phyloP scores from a whole-genome alignment of 495 filamentous ascomycete genomes.

The Podospora bellae-mahoneyi region DNA sequence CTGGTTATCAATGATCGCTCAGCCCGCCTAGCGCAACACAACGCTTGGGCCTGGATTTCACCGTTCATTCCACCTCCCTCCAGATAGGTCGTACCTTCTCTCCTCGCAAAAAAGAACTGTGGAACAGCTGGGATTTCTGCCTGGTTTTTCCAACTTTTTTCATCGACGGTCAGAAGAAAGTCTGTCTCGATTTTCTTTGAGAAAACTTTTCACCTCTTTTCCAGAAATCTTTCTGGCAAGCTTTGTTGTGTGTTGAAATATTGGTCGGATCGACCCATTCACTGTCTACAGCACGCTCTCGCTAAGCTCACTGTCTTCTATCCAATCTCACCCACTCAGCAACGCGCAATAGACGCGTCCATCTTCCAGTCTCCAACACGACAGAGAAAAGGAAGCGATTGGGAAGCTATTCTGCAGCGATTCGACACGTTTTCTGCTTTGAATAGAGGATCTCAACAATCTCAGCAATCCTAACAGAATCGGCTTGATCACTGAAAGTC shows the following conservation, averaged over 20 bases:
- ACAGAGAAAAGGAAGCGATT: neutral
- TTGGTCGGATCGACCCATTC: neutral
- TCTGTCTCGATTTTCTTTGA: neutral
- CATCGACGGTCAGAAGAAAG: neutral
- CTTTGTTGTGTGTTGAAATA: neutral
- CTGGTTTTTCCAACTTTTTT: neutral
- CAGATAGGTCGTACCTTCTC: neutral
- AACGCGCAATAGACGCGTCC: neutral
- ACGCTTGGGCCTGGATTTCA: neutral
- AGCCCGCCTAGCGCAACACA: neutral
- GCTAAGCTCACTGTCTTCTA: neutral
- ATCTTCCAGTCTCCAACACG: neutral
- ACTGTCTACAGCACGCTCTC: neutral
- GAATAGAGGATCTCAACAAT: neutral
- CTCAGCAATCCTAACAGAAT: neutral
- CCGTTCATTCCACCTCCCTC: neutral
- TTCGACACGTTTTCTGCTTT: neutral
- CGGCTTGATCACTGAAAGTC: neutral
- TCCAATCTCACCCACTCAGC: neutral
- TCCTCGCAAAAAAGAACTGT: neutral
- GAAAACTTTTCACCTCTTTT: neutral
- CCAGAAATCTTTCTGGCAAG: neutral
- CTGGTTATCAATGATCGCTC: neutral
- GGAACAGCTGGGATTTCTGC: neutral
- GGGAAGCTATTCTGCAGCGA: neutral